Percentiles rank a stretch among this genome's conserved stretches.
Evolutionary conservation across 2,329 filamentous ascomycete species (phyloP).

Genomic region (Thielaviopsis punctulata): DNA sequence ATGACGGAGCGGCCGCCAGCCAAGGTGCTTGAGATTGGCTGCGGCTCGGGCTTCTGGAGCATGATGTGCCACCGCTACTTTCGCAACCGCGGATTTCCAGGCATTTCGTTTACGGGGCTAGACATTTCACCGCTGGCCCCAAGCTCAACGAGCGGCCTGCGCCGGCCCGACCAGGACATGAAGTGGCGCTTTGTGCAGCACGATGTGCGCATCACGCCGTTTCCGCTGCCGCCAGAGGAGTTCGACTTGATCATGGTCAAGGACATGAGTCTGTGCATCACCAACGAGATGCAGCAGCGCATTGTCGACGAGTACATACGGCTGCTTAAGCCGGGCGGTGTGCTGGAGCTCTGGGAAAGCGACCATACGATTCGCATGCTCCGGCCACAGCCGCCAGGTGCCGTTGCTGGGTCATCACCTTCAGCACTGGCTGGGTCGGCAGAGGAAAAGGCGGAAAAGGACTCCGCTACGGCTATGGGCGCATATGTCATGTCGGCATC

Average conservation of each 20-base stretch:
- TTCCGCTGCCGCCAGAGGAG: slow-evolving; percentile 62
- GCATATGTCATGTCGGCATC: slow-evolving; percentile 71
- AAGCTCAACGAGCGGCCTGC: slow-evolving; percentile 19
- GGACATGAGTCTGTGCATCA: slow-evolving; percentile 53
- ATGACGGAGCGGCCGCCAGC: slow-evolving; percentile 51
- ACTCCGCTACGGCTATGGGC: slow-evolving; percentile 50
- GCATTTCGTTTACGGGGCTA: slow-evolving; percentile 64
- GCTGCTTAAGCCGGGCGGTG: slow-evolving; percentile 59
- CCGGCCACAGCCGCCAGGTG: slow-evolving; percentile 52
- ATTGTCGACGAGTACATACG: slow-evolving; percentile 59
- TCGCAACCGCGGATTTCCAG: slow-evolving; percentile 44
- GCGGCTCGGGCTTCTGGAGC: slow-evolving; percentile 80
- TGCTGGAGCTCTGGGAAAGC: slow-evolving; percentile 76
- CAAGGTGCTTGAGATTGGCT: slow-evolving; percentile 71
- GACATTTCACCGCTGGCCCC: slow-evolving; percentile 59
- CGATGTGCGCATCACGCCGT: slow-evolving; percentile 56
- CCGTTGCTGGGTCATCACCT: slow-evolving; percentile 17
- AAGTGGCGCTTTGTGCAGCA: slow-evolving; percentile 82
- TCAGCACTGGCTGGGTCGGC: slow-evolving; percentile 19
- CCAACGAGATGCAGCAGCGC: slow-evolving; percentile 37
- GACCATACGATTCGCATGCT: slow-evolving; percentile 74
- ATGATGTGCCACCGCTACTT: slow-evolving; percentile 75
- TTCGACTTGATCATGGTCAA: slow-evolving; percentile 86
- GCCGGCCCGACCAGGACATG: slow-evolving; percentile 51
- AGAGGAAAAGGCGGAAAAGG: slow-evolving; percentile 35